Evolutionary conservation across 768 basidiomycete species (phyloP).

Genomic region (Termitomyces sp.): DNA sequence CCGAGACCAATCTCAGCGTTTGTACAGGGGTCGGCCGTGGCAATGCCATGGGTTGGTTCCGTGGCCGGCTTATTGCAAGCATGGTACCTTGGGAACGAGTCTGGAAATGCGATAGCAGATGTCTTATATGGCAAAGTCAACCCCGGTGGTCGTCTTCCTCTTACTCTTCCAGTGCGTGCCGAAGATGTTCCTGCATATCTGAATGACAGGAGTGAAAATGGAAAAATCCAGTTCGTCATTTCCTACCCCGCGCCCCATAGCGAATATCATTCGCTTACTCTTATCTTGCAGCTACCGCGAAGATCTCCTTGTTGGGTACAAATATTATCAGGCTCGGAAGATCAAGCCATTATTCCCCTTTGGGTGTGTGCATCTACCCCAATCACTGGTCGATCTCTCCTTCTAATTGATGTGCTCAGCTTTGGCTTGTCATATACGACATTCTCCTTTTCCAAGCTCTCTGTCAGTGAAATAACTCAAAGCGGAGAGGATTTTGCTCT

Average conservation of each 20-base stretch:
- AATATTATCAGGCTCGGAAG: slow-evolving; percentile 55
- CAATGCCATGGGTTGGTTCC: slow-evolving; percentile 70
- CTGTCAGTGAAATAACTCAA: slow-evolving; percentile 29
- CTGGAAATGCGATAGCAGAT: slow-evolving; percentile 64
- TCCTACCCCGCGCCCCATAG: neutral
- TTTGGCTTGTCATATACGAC: slow-evolving; percentile 76
- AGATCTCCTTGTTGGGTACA: slow-evolving; percentile 70
- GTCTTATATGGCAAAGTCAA: slow-evolving; percentile 63
- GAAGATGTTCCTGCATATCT: slow-evolving; percentile 64
- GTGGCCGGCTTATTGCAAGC: slow-evolving; percentile 58
- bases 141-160: slow-evolving; percentile 56
- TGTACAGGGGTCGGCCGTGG: slow-evolving; percentile 60
- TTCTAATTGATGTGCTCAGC: slow-evolving; percentile 31
- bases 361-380: slow-evolving; percentile 37
- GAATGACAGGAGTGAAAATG: slow-evolving; percentile 59
- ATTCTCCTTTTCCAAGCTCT: slow-evolving; percentile 54
- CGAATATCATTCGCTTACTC: neutral
- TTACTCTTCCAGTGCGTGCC: slow-evolving; percentile 57
- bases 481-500: slow-evolving; percentile 31
- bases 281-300: slow-evolving; percentile 45
- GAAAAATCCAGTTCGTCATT: slow-evolving; percentile 40
- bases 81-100: slow-evolving; percentile 68
- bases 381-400: neutral
- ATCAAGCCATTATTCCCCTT: slow-evolving; percentile 66
- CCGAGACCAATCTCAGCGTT: neutral